Evolutionary conservation across 345 rosid species (phyloP).

Genomic region (Rubroshorea leprosula): DNA sequence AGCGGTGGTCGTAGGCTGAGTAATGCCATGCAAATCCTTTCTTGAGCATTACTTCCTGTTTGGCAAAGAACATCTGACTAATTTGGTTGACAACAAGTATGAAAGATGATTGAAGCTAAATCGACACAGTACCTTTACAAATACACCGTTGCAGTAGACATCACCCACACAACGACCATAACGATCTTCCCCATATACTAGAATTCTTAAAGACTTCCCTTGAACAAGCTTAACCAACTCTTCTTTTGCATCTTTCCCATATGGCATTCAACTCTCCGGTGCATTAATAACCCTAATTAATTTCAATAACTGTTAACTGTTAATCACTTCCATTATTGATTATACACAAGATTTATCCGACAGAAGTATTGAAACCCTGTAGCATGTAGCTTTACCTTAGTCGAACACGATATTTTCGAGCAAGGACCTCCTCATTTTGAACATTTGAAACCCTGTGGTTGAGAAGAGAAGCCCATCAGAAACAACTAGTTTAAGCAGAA

Average conservation of each 20-base stretch:
- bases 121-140: conserved; percentile 38
- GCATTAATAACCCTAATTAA: neutral
- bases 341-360: neutral
- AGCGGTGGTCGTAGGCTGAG: conserved; percentile 50
- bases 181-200: conserved; percentile 32
- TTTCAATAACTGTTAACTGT: neutral
- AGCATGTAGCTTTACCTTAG: conserved; percentile 33
- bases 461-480: conserved; percentile 3
- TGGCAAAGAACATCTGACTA: neutral
- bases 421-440: conserved; percentile 61
- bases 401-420: conserved; percentile 62
- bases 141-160: conserved; percentile 59
- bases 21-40: conserved; percentile 86
- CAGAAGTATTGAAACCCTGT: neutral
- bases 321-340: too few relatives aligned
- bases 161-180: conserved; percentile 67
- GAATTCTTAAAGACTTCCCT: conserved; percentile 11
- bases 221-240: conserved; percentile 30
- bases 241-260: conserved; percentile 41
- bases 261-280: conserved; percentile 27
- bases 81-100: neutral
- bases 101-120: neutral
- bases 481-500: neutral
- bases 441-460: conserved; percentile 34
- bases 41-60: conserved; percentile 67